These are phyloP conservation scores for Begonia loranthoides DNA, from an alignment of 306 rosid species.

Conservation along the genomic window DNA sequence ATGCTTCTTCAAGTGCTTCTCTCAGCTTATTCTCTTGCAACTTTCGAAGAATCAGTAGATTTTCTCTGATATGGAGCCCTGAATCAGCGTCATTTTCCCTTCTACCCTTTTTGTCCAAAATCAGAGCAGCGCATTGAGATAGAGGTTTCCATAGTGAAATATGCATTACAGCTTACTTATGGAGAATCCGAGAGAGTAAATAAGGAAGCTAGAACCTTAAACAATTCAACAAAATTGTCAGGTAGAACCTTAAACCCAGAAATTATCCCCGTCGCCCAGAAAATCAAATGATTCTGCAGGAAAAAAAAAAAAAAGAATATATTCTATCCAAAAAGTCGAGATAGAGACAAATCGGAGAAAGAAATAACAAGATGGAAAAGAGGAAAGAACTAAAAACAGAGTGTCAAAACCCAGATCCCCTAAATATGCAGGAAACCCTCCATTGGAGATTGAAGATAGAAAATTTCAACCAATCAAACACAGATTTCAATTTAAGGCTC, in stretches of 20 bases:
- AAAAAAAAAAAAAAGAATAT: too few relatives aligned
- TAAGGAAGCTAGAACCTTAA: too few relatives aligned
- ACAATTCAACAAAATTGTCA: too few relatives aligned
- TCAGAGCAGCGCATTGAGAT: constrained; percentile 41
- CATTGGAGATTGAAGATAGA: too few relatives aligned
- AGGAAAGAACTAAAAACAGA: background rate
- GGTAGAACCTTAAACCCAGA: too few relatives aligned
- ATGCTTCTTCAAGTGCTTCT: constrained; percentile 97
- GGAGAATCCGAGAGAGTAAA: constrained; percentile 7
- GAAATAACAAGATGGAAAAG: background rate
- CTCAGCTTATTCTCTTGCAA: constrained; percentile 83
- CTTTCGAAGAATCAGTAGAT: constrained; percentile 61
- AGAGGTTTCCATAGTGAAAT: constrained; percentile 42
- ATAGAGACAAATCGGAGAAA: background rate
- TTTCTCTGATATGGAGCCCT: constrained; percentile 23
- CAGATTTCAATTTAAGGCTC: too few relatives aligned
- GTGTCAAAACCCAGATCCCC: too few relatives aligned
- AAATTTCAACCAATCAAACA: too few relatives aligned
- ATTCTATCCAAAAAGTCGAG: background rate
- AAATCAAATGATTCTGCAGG: too few relatives aligned
- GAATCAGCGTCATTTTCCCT: constrained; percentile 45
- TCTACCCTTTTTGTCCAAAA: constrained; percentile 56
- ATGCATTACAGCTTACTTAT: constrained; percentile 24
- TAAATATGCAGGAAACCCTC: too few relatives aligned
- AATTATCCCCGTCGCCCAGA: too few relatives aligned